phyloP scores from a whole-genome alignment of 2,329 filamentous ascomycete genomes.

The Bipolaris gigantea region DNA sequence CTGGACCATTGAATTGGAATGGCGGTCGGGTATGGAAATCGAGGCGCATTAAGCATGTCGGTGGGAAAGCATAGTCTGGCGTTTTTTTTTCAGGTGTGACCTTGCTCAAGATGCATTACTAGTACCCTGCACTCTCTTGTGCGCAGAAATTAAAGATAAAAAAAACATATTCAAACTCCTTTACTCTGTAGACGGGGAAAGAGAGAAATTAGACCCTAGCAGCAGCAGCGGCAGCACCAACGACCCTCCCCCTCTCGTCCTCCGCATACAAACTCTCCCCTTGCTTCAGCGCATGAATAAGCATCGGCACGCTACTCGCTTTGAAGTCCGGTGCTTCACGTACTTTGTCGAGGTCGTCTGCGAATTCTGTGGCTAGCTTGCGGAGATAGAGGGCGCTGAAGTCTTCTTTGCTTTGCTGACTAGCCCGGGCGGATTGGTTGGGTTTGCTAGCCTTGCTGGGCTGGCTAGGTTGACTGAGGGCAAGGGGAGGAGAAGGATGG shows the following conservation, averaged over 20 bases:
- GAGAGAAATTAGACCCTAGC: too few relatives aligned
- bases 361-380: constrained; percentile 68
- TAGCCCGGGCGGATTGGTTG: not conserved
- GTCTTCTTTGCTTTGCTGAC: constrained; percentile 23
- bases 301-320: constrained; percentile 61
- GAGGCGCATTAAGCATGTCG: constrained; percentile 17
- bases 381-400: constrained; percentile 72
- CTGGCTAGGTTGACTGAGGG: too few relatives aligned
- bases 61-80: constrained; percentile 1
- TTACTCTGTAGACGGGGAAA: not conserved
- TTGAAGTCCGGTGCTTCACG: constrained; percentile 72
- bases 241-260: constrained; percentile 54
- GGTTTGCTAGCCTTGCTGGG: not conserved
- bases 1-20: constrained; percentile 89
- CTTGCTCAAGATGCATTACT: too few relatives aligned
- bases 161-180: constrained; percentile 7
- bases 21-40: constrained; percentile 60
- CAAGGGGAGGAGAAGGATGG: constrained; percentile 6
- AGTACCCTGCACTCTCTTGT: too few relatives aligned
- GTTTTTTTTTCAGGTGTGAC: constrained; percentile 9
- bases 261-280: constrained; percentile 63
- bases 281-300: constrained; percentile 70
- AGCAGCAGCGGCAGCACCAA: constrained; percentile 22
- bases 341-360: constrained; percentile 73
- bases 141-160: too few relatives aligned